Evolutionary conservation across 176 grass and related monocot genomes (phyloP), one percentile per base, ranked within the genome.

Genomic region (Raddia guianensis): DNA sequence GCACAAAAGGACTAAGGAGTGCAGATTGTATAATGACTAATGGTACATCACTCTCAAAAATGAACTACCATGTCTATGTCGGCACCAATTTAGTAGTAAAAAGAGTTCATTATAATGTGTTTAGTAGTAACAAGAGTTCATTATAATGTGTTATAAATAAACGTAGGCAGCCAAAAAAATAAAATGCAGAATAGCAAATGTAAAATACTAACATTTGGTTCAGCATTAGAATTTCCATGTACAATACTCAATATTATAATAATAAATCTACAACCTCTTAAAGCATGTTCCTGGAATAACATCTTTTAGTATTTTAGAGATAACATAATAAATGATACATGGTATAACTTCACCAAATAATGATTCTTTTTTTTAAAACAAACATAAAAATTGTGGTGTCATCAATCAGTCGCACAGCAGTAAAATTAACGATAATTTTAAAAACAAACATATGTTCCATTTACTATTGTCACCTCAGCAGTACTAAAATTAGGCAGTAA

Each of bases 401-500:
- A 49, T 77, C 15, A 20, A 49, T 76, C 46, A 0, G n/a, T 77
- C 18, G 10, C 50, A 68, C 40, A 77, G 27, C 50, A 83, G 18
- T 35, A 67, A 74, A 77, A 34, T 73, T 32, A 78, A 78, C 33
- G 43, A 83, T 3, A 83, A 87, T 42, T 52, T 71, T 58, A 66
- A 67, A 75, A 68, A 78, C 20, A 68, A 73, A 53, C 9, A 69
- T 45, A 79, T 55, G 86, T 10, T 78, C 6, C 19, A 54, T 37
- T 61, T 68, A 62, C 3, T 63, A 77, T 66, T 53, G 40, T 75
- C 86, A 98, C 95, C 95, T 95, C 84, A 20, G 84, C 86, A 86
- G 43, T 59, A 65, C 81, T 84, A 70, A 82, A 86, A 86, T 87
- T 81, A 75, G 92, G 87, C 72, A 80, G 74, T 33, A 85, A 35